phyloP scores from a whole-genome alignment of 1,284 basidiomycete genomes.

The Coniferiporia weirii region DNA sequence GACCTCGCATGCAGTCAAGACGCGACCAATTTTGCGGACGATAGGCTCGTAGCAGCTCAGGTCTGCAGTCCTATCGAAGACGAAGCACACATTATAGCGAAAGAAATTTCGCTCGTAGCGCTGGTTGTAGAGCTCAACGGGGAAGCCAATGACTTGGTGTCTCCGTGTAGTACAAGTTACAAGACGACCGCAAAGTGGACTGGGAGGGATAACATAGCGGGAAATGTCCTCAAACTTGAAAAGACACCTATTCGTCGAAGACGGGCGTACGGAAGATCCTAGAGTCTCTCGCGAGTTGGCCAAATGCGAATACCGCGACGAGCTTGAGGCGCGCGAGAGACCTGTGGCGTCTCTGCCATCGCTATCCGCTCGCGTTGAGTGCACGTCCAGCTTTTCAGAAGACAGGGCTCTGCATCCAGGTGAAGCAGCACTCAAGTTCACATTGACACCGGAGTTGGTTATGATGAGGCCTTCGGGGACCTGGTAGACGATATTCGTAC shows the following conservation, averaged over 20 bases:
- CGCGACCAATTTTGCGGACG: conserved; percentile 90
- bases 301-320: conserved; percentile 13
- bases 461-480: conserved; percentile 84
- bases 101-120: conserved; percentile 84
- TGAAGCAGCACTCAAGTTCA: conserved; percentile 24
- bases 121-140: conserved; percentile 61
- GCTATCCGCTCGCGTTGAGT: conserved; percentile 30
- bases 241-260: conserved; percentile 49
- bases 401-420: conserved; percentile 42
- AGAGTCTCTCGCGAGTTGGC: conserved; percentile 14
- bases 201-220: conserved; percentile 91
- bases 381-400: conserved; percentile 34
- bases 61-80: conserved; percentile 87
- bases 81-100: conserved; percentile 94
- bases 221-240: conserved; percentile 91
- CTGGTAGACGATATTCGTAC: conserved; percentile 84
- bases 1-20: conserved; percentile 83
- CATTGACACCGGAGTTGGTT: conserved; percentile 14
- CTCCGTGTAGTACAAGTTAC: conserved; percentile 72
- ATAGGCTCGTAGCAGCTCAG: conserved; percentile 94
- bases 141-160: conserved; percentile 86
- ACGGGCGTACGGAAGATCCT: conserved; percentile 33
- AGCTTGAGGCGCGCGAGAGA: conserved; percentile 15
- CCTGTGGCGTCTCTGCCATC: conserved; percentile 2
- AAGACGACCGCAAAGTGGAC: conserved; percentile 82